Evolutionary conservation across 805 yeast genomes (phyloP), one percentile per base, ranked within the genome.

Genomic region (Helenozyma rhizophorensis): DNA sequence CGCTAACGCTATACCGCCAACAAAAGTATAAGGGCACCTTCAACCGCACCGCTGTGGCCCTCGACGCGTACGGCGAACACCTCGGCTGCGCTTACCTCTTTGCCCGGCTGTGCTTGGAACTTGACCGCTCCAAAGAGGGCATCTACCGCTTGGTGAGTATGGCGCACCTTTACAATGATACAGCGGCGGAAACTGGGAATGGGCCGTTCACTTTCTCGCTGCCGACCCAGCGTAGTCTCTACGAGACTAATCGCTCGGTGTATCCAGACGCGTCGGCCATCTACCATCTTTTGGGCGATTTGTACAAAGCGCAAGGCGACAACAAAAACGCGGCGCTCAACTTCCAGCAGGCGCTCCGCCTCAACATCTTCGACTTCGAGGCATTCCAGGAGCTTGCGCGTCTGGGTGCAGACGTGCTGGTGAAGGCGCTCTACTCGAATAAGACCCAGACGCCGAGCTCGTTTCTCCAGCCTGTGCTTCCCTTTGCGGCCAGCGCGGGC

Each of bases 341-440:
- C 48, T 84, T 80, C 53, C 71, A 85, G 0, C 76, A 72, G 43
- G 85, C 90, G 1, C 66, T 87, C 36, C 76, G 77, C 38, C 59
- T 70, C 42, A 84, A 93, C 52, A 96, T 95, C 12, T 85, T 68
- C 51, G 70, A 87, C 25, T 87, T 93, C 74, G 96, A 87, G 51
- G 87, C 96, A 0, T 79, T 86, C 42, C 86, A 80, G 43, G 80
- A 80, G 26, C 62, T 93, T 29, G 78, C 87, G 47, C 68, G 70
- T 29, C 62, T 82, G 60, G 93, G 95, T 9, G 85, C 82, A 13
- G 74, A 74, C 37, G 70, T 87, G 13, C 75, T 78, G 37, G 76
- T 80, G 5, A 73, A 73, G 42, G 56, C 78, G 0, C 63, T 79
- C 18, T 80, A 66, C 53, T 70, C 68, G 36, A 40, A 28, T 6